These are phyloP conservation scores for Hemerocallis citrina DNA, from an alignment of 106 monocot genomes.

Conservation along the genomic window DNA sequence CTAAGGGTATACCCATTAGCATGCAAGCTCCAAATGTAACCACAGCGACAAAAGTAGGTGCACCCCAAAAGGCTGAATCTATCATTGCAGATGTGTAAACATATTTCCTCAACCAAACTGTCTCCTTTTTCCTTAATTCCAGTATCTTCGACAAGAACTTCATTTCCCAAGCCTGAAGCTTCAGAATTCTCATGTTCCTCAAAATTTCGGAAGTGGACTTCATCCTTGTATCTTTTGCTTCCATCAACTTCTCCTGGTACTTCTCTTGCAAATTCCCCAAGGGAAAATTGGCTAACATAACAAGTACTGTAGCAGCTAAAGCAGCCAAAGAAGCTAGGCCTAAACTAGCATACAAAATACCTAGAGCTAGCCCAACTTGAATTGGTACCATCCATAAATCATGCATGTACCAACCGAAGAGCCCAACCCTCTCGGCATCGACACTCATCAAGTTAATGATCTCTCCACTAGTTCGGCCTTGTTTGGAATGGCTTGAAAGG, in stretches of 20 bases:
- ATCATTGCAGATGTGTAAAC: slow-evolving; percentile 53
- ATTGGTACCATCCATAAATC: slow-evolving; percentile 76
- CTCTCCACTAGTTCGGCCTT: slow-evolving; percentile 67
- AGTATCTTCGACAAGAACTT: slow-evolving; percentile 73
- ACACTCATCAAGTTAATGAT: slow-evolving; percentile 90
- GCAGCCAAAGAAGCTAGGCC: slow-evolving; percentile 73
- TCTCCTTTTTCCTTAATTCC: slow-evolving; percentile 58
- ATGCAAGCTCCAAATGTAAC: slow-evolving; percentile 74
- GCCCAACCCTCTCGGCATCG: slow-evolving; percentile 57
- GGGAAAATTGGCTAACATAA: slow-evolving; percentile 72
- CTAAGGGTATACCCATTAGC: slow-evolving; percentile 74
- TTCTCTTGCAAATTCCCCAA: slow-evolving; percentile 59
- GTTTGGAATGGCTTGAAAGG: slow-evolving; percentile 54
- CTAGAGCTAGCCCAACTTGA: slow-evolving; percentile 59
- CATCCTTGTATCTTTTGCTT: slow-evolving; percentile 79
- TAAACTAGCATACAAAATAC: slow-evolving; percentile 56
- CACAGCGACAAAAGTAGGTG: slow-evolving; percentile 81
- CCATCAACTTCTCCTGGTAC: slow-evolving; percentile 77
- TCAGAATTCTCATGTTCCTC: slow-evolving; percentile 90
- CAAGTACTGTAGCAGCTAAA: slow-evolving; percentile 45
- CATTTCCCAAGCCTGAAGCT: slow-evolving; percentile 97
- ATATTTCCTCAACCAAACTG: slow-evolving; percentile 63
- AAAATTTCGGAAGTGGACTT: slow-evolving; percentile 80
- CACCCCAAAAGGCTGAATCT: slow-evolving; percentile 56
- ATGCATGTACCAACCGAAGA: slow-evolving; percentile 82